phyloP scores from a whole-genome alignment of 106 monocot genomes.

The Dendrobium huoshanense region DNA sequence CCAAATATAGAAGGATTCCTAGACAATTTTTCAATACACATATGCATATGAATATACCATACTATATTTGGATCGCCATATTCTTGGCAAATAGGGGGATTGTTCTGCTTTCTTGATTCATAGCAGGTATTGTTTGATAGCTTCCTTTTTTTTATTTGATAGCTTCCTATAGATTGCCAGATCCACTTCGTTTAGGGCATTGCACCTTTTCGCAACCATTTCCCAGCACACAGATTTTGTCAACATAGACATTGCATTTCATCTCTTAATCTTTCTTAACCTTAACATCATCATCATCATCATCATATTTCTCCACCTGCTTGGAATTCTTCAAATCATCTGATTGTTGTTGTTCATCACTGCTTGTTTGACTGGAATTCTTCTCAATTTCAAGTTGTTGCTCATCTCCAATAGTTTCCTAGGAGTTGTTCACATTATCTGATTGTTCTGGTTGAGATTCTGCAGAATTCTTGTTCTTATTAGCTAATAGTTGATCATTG shows the following conservation, averaged over 20 bases:
- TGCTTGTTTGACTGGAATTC: constrained; percentile 6
- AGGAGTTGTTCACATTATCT: background rate
- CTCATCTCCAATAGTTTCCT: constrained; percentile 18
- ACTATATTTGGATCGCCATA: constrained; percentile 83
- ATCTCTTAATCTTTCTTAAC: constrained; percentile 24
- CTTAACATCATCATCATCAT: constrained; percentile 10
- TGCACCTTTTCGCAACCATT: constrained; percentile 45
- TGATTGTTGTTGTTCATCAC: constrained; percentile 14
- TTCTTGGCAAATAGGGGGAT: constrained; percentile 61
- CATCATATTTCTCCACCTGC: constrained; percentile 16
- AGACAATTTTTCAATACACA: constrained; percentile 70
- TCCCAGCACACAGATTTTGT: constrained; percentile 90
- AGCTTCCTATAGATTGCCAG: constrained; percentile 81
- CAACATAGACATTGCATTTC: constrained; percentile 62
- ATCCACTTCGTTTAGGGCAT: constrained; percentile 52
- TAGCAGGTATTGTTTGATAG: constrained; percentile 52
- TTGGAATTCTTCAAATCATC: constrained; percentile 8
- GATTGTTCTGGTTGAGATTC: background rate
- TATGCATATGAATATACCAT: constrained; percentile 68
- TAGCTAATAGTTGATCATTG: constrained; percentile 10
- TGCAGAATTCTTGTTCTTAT: constrained; percentile 2
- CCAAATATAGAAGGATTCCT: constrained; percentile 40
- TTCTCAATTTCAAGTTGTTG: constrained; percentile 6
- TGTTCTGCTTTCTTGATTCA: constrained; percentile 40
- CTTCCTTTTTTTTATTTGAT: background rate